Base-by-base conservation (phyloP, 2,329 filamentous ascomycete genomes). In the Arthrocladium fulminans region DNA sequence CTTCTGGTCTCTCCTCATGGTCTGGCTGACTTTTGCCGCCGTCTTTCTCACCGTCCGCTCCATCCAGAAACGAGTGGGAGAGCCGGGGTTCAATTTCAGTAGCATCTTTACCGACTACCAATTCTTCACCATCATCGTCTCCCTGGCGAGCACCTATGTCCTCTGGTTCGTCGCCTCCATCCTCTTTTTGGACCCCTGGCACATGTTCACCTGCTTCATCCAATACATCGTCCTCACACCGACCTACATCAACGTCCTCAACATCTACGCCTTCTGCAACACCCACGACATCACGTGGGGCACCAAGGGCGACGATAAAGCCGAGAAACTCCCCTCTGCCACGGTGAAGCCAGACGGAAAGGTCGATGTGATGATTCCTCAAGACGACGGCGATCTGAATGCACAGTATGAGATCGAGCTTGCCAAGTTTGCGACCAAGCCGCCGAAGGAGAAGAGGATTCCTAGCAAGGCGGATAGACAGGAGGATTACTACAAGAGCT, bases 251-350 rank as follows among this genome's bases (percentile, higher is more conserved):
- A 98, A 97, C 68, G 89, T 97, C 51, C 81, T 98, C 60, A 98
- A 97, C 73, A 92, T 98, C 49, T 98, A 97, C 68, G 90, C 90
- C 52, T 98, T 98, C 70, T 97, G 89, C 71, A 96, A 96, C 69
- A 95, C 89, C 22, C 89, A 96, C 75, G 89, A 96, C 63, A 92
- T 96, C 56, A 94, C 89, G 2, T 96, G 89, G 89, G 89, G 89
- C 61, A 98, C 92, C 35, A 98, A 97, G 68, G 92, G 92, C 60
- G 92, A 97, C 65, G 90, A 96, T 70, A 96, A 95, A 67, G 77
- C 90, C 5, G 88, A 94, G 59, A 89, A 90, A 62, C 79, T 96
- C 46, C 87, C 88, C 1, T 87, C 83, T 0, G 90, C 92, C 58
- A 89, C 83, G 58, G 84, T 89, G 47, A 95, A 96, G 66, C 86